Evolutionary conservation across 148 eudicot species (phyloP), one percentile per base, ranked within the genome.

Genomic region (Drosera capensis): DNA sequence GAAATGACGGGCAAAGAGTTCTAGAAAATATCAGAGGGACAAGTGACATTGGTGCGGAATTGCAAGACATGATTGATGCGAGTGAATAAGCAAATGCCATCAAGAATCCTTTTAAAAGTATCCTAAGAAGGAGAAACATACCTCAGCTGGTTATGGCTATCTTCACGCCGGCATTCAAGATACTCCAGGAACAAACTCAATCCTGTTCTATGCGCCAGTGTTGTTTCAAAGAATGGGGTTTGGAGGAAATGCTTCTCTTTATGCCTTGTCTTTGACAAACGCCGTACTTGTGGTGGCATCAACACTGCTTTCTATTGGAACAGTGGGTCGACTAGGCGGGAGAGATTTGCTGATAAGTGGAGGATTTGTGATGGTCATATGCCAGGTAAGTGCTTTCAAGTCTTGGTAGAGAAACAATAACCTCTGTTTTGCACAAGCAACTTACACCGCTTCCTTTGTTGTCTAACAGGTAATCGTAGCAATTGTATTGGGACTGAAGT

Each of bases 141-240:
- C 94, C 96, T 8, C 82, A 77, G 52, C 59, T 86, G 41, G 61
- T 74, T 22, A 76, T 86, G 70, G 96, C 85, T 3, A 65, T 86
- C 29, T 78, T 67, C 35, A 87, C 82, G 73, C 94, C 96, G 1
- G 71, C 69, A 6, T 82, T 87, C 39, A 94, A 87, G 59, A 81
- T 79, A 20, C 82, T 87, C 5, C 96, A 0, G 96, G 96, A 14
- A 82, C 67, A 18, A 86, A 86, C 53, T 76, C 88, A 15, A 82
- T 87, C 36, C 67, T 82, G 2, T 87, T 87, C 40, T 87, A 87
- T 35, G 96, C 96, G 3, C 96, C 96, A 5, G 90, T 87, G 20
- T 52, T 87, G 13, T 87, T 87, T 51, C 88, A 79, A 60, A 87
- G 74, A 40, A 51, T 87, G 70, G 96, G 95, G 3, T 74, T 85